Percentiles rank a stretch among this genome's conserved stretches.
Conservation (phyloP, 108 stramenopile species). For the Cyclostephanos tholiformis region DNA sequence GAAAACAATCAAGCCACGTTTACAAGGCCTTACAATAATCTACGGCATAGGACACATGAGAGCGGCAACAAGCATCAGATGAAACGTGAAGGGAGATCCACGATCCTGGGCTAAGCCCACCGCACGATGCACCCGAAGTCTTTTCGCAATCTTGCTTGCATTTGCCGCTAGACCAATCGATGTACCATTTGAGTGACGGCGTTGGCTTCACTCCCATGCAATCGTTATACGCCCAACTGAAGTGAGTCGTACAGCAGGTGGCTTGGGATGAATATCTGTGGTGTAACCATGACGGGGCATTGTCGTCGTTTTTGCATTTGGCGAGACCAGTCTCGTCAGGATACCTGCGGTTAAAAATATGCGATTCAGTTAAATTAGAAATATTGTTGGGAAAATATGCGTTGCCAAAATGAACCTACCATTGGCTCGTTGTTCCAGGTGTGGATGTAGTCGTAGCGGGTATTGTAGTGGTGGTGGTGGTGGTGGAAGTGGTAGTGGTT, state of each 20-base stretch:
- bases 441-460: conserved; percentile 3
- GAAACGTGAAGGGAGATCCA: conserved; percentile 27
- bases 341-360: conserved; percentile 23
- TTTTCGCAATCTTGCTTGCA: conserved; percentile 41
- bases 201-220: conserved; percentile 25
- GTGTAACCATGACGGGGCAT: conserved; percentile 30
- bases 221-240: conserved; percentile 25
- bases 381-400: neutral
- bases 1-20: no score
- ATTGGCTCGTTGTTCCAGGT: conserved; percentile 4
- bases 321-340: conserved; percentile 9
- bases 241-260: conserved; percentile 38
- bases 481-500: conserved; percentile 11
- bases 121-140: conserved; percentile 39
- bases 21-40: neutral
- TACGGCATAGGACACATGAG: conserved; percentile 35
- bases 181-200: conserved; percentile 32
- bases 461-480: neutral
- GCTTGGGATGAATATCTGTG: conserved; percentile 15
- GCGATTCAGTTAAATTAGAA: neutral
- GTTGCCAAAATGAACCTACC: conserved; percentile 5
- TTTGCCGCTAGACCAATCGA: conserved; percentile 39
- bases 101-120: conserved; percentile 31
- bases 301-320: conserved; percentile 38
- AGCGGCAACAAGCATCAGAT: conserved; percentile 28